Conservation (phyloP, 129 eudicot genomes). For the Pittosporum tobira region DNA sequence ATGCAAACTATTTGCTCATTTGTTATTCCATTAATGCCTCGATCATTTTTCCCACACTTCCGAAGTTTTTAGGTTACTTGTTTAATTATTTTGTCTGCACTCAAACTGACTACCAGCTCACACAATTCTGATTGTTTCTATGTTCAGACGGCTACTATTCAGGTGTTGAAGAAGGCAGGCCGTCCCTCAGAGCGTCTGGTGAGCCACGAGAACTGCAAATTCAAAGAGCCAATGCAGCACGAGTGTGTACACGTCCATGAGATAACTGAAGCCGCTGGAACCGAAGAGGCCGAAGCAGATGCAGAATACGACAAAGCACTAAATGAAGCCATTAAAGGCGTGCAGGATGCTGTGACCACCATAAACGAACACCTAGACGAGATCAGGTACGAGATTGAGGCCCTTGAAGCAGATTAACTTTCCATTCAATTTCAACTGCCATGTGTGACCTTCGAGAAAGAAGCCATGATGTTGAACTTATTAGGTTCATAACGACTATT, state of each 20-base stretch:
- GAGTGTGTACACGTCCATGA: constrained; percentile 87
- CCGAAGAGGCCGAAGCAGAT: constrained; percentile 98
- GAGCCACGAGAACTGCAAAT: constrained; percentile 82
- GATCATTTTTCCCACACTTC: too few species aligned
- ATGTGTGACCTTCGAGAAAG: too few species aligned
- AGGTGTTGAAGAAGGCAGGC: constrained; percentile 92
- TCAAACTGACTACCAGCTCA: too few species aligned
- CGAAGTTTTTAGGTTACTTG: too few species aligned
- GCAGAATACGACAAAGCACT: constrained; percentile 80
- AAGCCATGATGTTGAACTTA: too few species aligned
- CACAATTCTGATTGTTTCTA: neutral
- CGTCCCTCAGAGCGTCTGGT: constrained; percentile 89
- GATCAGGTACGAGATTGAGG: constrained; percentile 86
- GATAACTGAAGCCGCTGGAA: constrained; percentile 93
- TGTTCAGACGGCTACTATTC: constrained; percentile 79
- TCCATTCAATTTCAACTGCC: neutral
- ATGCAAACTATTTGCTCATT: too few species aligned
- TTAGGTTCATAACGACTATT: too few species aligned
- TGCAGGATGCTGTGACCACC: constrained; percentile 74
- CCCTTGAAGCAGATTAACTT: constrained; percentile 48
- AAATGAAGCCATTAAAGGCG: constrained; percentile 80
- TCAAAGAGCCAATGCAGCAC: constrained; percentile 48
- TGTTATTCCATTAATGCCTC: too few species aligned
- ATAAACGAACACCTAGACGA: constrained; percentile 88
- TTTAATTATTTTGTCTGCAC: neutral